phyloP scores from a whole-genome alignment of 148 eudicot species.

The Vaccinium vitisidaea region DNA sequence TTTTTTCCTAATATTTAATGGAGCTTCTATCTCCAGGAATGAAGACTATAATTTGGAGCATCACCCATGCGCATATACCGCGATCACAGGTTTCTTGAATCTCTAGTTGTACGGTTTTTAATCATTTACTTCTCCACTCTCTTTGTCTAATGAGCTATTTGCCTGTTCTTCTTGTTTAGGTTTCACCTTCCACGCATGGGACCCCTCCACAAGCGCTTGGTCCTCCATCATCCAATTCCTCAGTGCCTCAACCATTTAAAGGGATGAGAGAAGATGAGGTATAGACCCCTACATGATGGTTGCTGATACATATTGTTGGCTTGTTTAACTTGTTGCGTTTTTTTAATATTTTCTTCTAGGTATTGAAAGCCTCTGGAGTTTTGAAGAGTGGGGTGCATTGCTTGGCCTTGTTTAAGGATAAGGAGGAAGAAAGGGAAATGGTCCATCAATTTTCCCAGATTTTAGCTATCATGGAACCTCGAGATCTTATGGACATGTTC shows the following conservation, averaged over 20 bases:
- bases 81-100: slow-evolving; percentile 68
- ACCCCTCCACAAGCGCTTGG: slow-evolving; percentile 74
- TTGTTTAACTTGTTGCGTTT: background rate
- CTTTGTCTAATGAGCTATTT: background rate
- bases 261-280: slow-evolving; percentile 99
- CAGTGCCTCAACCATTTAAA: slow-evolving; percentile 59
- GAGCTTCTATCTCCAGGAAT: slow-evolving; percentile 56
- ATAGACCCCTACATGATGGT: background rate
- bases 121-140: background rate
- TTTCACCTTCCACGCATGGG: slow-evolving; percentile 72
- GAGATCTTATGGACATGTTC: slow-evolving; percentile 98
- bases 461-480: slow-evolving; percentile 89
- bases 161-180: slow-evolving; percentile 42
- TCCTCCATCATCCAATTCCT: slow-evolving; percentile 54
- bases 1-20: background rate
- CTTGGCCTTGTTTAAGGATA: slow-evolving; percentile 83
- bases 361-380: slow-evolving; percentile 94
- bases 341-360: slow-evolving; percentile 37
- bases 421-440: slow-evolving; percentile 96
- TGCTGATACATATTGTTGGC: background rate
- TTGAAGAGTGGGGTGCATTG: slow-evolving; percentile 97
- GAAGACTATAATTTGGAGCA: slow-evolving; percentile 99
- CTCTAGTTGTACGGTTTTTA: background rate
- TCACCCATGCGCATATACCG: slow-evolving; percentile 91
- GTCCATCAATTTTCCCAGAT: slow-evolving; percentile 83